These are phyloP conservation scores for Leishmania gerbilli DNA, from an alignment of 208 protist genomes.

Conservation along the genomic window DNA sequence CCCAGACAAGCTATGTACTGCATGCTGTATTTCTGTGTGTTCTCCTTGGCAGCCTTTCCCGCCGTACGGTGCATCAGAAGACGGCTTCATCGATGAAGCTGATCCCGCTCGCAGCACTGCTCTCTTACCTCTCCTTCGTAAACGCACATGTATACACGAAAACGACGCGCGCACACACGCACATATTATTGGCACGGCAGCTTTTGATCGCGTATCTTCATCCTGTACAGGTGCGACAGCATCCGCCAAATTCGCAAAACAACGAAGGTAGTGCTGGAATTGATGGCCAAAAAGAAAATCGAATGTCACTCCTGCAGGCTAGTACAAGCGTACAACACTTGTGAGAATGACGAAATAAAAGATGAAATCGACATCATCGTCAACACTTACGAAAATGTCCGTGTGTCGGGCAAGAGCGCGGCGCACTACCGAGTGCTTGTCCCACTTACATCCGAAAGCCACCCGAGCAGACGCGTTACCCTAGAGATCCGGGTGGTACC, in stretches of 20 bases:
- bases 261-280: neutral
- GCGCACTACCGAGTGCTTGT: slow-evolving; percentile 54
- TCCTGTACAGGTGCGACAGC: neutral
- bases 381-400: slow-evolving; percentile 64
- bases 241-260: neutral
- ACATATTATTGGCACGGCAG: neutral
- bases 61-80: neutral
- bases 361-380: slow-evolving; percentile 75
- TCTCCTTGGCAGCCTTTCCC: neutral
- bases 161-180: neutral
- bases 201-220: neutral
- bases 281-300: slow-evolving; percentile 36
- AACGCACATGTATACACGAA: slow-evolving; percentile 3
- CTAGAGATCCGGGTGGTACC: slow-evolving; percentile 62
- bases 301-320: slow-evolving; percentile 36
- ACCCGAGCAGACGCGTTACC: slow-evolving; percentile 40
- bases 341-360: slow-evolving; percentile 48
- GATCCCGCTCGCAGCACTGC: neutral
- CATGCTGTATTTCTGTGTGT: neutral
- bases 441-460: slow-evolving; percentile 39
- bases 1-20: neutral
- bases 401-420: slow-evolving; percentile 40
- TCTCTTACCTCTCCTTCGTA: neutral
- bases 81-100: neutral
- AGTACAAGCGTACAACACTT: slow-evolving; percentile 55